Evolutionary conservation across 192 early-diverging fungal genomes (phyloP).

Genomic region (Coemansia guatemalensis): DNA sequence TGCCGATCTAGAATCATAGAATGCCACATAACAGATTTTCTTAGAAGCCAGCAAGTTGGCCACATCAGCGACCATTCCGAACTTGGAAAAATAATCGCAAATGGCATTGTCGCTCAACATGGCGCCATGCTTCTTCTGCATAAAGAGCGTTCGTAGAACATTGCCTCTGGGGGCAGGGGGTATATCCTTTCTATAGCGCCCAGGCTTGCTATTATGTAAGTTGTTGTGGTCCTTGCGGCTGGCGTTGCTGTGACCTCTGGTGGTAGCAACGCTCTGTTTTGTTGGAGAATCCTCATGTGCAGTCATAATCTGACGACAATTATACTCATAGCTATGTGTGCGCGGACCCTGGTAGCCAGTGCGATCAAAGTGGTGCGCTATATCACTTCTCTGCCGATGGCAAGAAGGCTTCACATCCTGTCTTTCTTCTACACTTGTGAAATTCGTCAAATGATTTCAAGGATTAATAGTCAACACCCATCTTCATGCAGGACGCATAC

Average conservation of each 20-base stretch:
- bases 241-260: neutral
- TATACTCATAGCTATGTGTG: neutral
- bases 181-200: slow-evolving; percentile 8
- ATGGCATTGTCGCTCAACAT: neutral
- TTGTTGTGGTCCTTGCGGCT: neutral
- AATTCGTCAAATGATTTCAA: neutral
- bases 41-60: slow-evolving; percentile 8
- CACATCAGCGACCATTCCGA: slow-evolving; percentile 35
- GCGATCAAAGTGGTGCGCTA: neutral
- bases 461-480: neutral
- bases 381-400: neutral
- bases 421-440: neutral
- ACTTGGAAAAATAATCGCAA: slow-evolving; percentile 13
- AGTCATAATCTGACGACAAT: neutral
- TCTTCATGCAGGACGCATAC: neutral
- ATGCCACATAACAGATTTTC: slow-evolving; percentile 43
- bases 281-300: neutral
- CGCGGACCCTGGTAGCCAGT: neutral
- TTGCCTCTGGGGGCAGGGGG: slow-evolving; percentile 2
- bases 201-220: neutral
- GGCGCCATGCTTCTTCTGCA: slow-evolving; percentile 2
- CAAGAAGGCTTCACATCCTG: neutral
- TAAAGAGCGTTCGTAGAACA: slow-evolving; percentile 38
- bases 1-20: slow-evolving; percentile 29
- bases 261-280: neutral